phyloP scores from a whole-genome alignment of 2,329 filamentous ascomycete species.

The Ophiostoma sp. region DNA sequence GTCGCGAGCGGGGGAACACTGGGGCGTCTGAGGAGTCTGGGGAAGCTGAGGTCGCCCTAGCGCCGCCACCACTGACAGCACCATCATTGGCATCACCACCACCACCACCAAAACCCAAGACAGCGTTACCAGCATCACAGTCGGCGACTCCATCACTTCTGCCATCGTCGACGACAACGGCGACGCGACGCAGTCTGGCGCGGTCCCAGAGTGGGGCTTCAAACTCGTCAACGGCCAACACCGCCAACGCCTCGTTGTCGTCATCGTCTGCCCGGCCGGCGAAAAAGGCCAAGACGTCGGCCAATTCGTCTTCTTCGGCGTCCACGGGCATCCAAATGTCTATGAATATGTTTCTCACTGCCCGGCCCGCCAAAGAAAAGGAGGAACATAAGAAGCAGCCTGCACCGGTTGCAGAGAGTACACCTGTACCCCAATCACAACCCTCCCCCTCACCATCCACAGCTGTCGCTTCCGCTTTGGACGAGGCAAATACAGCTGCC shows the following conservation, averaged over 20 bases:
- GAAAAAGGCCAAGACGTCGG: constrained; percentile 23
- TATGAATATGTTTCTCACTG: constrained; percentile 29
- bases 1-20: neutral
- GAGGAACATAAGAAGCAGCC: too few relatives aligned
- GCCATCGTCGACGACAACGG: neutral
- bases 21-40: neutral
- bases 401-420: neutral
- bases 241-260: neutral
- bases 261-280: constrained; percentile 1
- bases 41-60: neutral
- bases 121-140: neutral
- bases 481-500: neutral
- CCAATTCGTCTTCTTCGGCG: neutral
- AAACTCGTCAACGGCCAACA: too few relatives aligned
- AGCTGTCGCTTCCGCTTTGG: neutral
- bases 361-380: neutral
- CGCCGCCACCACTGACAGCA: neutral
- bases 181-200: neutral
- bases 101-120: neutral
- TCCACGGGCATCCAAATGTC: constrained; percentile 26
- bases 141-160: neutral
- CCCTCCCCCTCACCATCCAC: neutral
- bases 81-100: neutral
- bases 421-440: neutral
- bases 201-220: constrained; percentile 9